phyloP scores from a whole-genome alignment of 2,329 filamentous ascomycete genomes.

The Rhynchosporium graminicola region DNA sequence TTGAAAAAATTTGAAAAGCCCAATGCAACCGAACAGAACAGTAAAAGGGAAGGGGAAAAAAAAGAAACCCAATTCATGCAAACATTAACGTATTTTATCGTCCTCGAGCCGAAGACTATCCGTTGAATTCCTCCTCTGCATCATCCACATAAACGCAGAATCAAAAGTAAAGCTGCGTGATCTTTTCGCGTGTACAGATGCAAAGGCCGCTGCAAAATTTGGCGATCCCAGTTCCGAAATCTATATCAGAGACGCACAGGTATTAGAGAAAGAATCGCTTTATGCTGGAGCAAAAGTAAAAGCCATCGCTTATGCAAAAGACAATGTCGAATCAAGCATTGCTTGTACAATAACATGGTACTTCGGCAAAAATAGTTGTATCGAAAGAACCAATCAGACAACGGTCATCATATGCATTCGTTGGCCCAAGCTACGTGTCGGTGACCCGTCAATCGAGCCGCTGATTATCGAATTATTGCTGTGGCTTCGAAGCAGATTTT shows the following conservation, averaged over 20 bases:
- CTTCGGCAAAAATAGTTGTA: conserved; percentile 11
- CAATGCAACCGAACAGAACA: conserved; percentile 9
- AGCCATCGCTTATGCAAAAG: conserved; percentile 47
- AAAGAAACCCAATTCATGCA: conserved; percentile 19
- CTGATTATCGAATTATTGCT: conserved; percentile 56
- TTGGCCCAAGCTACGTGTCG: conserved; percentile 51
- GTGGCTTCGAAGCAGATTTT: conserved; percentile 52
- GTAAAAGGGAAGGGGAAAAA: conserved; percentile 6
- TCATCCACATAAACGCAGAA: conserved; percentile 5
- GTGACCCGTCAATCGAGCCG: conserved; percentile 54
- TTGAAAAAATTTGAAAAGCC: conserved; percentile 15
- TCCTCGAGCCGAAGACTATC: conserved; percentile 9
- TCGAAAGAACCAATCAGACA: conserved; percentile 38
- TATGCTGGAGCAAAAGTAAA: conserved; percentile 32
- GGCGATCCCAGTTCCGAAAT: conserved; percentile 20
- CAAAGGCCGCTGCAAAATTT: conserved; percentile 14
- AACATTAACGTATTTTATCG: conserved; percentile 23
- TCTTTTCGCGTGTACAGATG: conserved; percentile 19
- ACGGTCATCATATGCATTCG: conserved; percentile 68
- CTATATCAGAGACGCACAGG: conserved; percentile 29
- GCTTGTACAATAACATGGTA: conserved; percentile 36
- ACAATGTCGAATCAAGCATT: conserved; percentile 27
- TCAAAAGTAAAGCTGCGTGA: conserved; percentile 4
- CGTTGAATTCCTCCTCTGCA: not conserved
- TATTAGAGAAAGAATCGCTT: conserved; percentile 30